Conservation (phyloP, 768 basidiomycete species). For the Podaxis mareebaensis region DNA sequence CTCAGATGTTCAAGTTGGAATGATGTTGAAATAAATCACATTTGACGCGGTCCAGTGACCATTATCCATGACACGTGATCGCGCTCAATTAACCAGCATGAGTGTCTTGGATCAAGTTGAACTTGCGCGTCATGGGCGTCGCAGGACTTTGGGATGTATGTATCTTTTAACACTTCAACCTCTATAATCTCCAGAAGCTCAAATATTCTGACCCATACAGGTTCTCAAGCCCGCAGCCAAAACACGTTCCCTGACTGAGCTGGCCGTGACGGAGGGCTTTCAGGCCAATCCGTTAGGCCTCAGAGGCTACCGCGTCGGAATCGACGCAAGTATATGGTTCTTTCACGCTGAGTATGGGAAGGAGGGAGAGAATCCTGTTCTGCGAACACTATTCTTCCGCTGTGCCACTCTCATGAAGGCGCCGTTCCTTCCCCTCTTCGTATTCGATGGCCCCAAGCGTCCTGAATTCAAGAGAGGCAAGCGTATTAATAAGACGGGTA, state of each 20-base stretch:
- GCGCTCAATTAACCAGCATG: slow-evolving; percentile 8
- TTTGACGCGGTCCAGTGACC: no score
- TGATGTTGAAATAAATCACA: background rate
- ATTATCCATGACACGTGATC: background rate
- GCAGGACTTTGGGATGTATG: slow-evolving; percentile 52
- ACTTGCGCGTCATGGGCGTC: slow-evolving; percentile 40
- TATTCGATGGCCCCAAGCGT: slow-evolving; percentile 88
- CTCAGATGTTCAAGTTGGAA: background rate
- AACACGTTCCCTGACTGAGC: slow-evolving; percentile 72
- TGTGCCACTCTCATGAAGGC: slow-evolving; percentile 75
- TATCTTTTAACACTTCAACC: slow-evolving; percentile 7
- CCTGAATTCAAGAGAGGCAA: slow-evolving; percentile 82
- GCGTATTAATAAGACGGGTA: slow-evolving; percentile 57
- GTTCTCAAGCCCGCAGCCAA: slow-evolving; percentile 71
- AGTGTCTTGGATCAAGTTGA: background rate
- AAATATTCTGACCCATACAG: slow-evolving; percentile 28
- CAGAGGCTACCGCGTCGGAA: slow-evolving; percentile 80
- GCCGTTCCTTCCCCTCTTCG: slow-evolving; percentile 86
- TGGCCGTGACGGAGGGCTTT: slow-evolving; percentile 77
- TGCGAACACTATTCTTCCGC: slow-evolving; percentile 82
- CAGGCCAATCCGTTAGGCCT: slow-evolving; percentile 59
- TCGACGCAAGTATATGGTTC: slow-evolving; percentile 88
- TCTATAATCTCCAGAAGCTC: slow-evolving; percentile 7
- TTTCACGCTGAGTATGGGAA: slow-evolving; percentile 74
- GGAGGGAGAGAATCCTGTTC: slow-evolving; percentile 86